Base-by-base conservation (phyloP, 495 filamentous ascomycete genomes). In the Hypoxylon cercidicola region DNA sequence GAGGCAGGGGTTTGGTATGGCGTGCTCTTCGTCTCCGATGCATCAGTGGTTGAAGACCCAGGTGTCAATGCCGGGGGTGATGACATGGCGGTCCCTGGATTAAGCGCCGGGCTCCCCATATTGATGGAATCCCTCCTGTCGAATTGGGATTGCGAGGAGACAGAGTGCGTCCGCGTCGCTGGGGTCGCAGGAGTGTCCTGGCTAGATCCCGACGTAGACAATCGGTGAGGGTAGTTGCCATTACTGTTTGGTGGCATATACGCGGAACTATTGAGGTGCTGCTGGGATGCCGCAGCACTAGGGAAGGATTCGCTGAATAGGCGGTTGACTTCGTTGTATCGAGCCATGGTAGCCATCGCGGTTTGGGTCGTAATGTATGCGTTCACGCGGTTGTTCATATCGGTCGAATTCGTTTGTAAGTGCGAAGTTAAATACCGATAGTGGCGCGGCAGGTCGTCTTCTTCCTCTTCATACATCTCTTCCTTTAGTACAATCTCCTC, bases 401-500 rank as follows among this genome's bases (percentile, higher is more conserved):
- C 81, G 21, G 73, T 65, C 2, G 82, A 84, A 10, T 76, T 71
- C 9, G 83, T 84, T 43, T 84, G 81, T 15, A 87, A 71, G 63
- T 86, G 82, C 10, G 81, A 81, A 16, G 82, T 82, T 25, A 88
- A 76, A 25, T 78, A 75, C 39, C 83, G 81, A 66, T 87, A 88
- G 52, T 82, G 78, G 23, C 72, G 69, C 9, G 79, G 79, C 0
- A 80, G 58, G 16, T 82, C 79, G 47, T 96, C 92, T 35, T 98
- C 94, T 71, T 97, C 90, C 74, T 97, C 94, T 72, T 97, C 94
- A 74, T 97, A 98, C 93, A 97, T 96, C 76, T 95, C 93, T 74
- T 97, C 94, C 69, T 91, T 92, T 60, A 91, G 76, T 9, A 98
- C 95, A 75, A 95, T 93, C 69, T 95, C 85, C 72, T 93, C 89